phyloP scores from a whole-genome alignment of 1,284 basidiomycete species.

The Anthracocystis walkeri region DNA sequence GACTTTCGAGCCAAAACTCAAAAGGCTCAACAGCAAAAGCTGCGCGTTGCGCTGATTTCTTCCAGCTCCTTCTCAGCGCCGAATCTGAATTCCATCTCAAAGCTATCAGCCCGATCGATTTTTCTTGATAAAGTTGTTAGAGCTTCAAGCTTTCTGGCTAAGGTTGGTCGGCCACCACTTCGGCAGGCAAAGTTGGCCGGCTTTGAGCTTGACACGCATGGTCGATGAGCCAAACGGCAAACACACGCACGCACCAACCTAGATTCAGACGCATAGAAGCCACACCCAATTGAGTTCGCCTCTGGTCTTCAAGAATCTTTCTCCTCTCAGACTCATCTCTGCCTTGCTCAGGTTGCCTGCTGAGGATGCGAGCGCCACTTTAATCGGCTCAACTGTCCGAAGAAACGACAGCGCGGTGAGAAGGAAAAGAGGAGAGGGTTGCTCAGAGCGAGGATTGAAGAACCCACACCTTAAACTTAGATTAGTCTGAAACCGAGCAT shows the following conservation, averaged over 20 bases:
- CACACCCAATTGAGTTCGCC: no score
- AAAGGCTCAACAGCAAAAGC: not conserved
- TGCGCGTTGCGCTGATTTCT: constrained; percentile 23
- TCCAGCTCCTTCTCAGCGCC: constrained; percentile 41
- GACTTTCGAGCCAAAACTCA: not conserved
- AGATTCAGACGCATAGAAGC: no score
- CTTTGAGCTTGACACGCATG: not conserved
- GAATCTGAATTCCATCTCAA: not conserved
- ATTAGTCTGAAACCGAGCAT: no score
- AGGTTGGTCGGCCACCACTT: not conserved
- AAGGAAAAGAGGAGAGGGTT: no score
- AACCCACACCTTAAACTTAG: no score
- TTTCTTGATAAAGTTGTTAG: not conserved
- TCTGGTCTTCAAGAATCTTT: no score
- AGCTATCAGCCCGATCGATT: not conserved
- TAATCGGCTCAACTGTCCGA: no score
- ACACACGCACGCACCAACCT: constrained; percentile 18
- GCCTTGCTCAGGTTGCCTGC: no score
- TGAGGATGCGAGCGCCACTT: no score
- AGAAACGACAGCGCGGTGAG: no score
- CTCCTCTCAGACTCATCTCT: no score
- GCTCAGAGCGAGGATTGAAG: no score
- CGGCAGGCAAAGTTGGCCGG: constrained; percentile 5
- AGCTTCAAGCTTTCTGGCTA: not conserved
- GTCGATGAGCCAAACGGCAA: not conserved